Evolutionary conservation across 2,329 filamentous ascomycete species (phyloP).

Genomic region (Cladosporium sp.): DNA sequence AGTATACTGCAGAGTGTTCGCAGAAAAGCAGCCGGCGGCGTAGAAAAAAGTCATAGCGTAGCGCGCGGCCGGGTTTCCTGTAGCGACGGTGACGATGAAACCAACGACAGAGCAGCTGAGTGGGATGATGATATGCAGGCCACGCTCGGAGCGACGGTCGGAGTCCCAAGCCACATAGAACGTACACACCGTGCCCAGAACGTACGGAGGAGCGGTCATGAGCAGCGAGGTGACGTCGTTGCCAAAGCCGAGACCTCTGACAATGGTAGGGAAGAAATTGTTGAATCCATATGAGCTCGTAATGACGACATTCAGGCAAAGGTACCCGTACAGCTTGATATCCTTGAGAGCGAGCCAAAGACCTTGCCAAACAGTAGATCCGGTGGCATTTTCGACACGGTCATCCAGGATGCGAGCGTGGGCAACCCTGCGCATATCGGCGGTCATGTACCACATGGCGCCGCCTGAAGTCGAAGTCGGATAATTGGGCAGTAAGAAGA

Average conservation of each 20-base stretch:
- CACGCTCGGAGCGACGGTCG: slow-evolving; percentile 36
- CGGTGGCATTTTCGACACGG: slow-evolving; percentile 45
- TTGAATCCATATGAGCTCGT: slow-evolving; percentile 4
- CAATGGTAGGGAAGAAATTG: slow-evolving; percentile 8
- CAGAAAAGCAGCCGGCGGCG: slow-evolving; percentile 30
- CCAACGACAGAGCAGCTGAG: slow-evolving; percentile 2
- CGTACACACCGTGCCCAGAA: slow-evolving; percentile 21
- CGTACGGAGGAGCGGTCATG: slow-evolving; percentile 31
- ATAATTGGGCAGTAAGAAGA: slow-evolving; percentile 64
- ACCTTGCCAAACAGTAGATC: slow-evolving; percentile 33
- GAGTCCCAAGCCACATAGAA: slow-evolving; percentile 32
- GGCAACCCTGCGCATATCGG: slow-evolving; percentile 34
- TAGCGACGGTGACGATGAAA: slow-evolving; percentile 9
- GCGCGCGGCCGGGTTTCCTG: slow-evolving; percentile 13
- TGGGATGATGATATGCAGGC: slow-evolving; percentile 28
- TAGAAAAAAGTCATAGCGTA: slow-evolving; percentile 33
- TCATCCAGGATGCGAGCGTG: slow-evolving; percentile 30
- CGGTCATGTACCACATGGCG: slow-evolving; percentile 46
- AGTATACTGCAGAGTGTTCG: slow-evolving; percentile 34
- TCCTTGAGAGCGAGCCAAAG: slow-evolving; percentile 10
- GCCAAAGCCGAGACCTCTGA: slow-evolving; percentile 31
- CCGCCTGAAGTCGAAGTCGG: slow-evolving; percentile 45
- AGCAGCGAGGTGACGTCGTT: slow-evolving; percentile 31
- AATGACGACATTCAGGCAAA: slow-evolving; percentile 1
- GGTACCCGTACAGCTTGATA: slow-evolving; percentile 5